Evolutionary conservation across 306 rosid species (phyloP).

Genomic region (Erythrophleum fordii): DNA sequence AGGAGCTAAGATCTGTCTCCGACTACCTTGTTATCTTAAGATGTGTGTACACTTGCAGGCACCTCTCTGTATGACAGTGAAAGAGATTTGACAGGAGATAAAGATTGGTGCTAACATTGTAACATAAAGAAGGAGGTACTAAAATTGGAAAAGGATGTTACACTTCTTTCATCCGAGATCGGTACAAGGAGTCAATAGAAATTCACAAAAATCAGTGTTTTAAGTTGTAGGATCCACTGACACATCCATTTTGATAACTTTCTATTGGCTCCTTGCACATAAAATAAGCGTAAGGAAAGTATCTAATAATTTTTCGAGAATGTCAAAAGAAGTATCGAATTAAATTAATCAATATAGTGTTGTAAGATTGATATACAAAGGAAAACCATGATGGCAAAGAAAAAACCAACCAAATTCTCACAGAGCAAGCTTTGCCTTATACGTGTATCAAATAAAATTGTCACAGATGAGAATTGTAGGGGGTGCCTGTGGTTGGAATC

Average conservation of each 20-base stretch:
- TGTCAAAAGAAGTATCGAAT: slow-evolving; percentile 18
- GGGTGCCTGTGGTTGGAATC: slow-evolving; percentile 52
- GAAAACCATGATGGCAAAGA: neutral
- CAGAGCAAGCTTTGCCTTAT: slow-evolving; percentile 16
- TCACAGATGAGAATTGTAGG: slow-evolving; percentile 51
- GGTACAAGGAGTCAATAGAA: too few relatives aligned
- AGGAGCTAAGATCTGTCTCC: too few relatives aligned
- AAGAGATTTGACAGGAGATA: neutral
- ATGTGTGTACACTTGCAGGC: neutral
- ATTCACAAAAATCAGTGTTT: too few relatives aligned
- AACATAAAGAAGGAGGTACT: neutral
- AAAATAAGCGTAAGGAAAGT: neutral
- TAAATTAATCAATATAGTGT: slow-evolving; percentile 18
- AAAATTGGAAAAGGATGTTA: neutral
- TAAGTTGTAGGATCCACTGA: too few relatives aligned
- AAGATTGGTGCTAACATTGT: neutral
- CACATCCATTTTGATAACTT: too few relatives aligned
- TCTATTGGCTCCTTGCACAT: neutral
- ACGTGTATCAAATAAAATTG: neutral
- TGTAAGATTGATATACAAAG: slow-evolving; percentile 4
- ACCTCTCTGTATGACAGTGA: neutral
- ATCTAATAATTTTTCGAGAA: neutral
- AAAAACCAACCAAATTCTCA: neutral
- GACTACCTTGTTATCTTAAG: neutral
- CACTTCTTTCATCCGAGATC: too few relatives aligned